Conservation (phyloP, 1,139 yeast species). For the Zygosaccharomyces sapae region DNA sequence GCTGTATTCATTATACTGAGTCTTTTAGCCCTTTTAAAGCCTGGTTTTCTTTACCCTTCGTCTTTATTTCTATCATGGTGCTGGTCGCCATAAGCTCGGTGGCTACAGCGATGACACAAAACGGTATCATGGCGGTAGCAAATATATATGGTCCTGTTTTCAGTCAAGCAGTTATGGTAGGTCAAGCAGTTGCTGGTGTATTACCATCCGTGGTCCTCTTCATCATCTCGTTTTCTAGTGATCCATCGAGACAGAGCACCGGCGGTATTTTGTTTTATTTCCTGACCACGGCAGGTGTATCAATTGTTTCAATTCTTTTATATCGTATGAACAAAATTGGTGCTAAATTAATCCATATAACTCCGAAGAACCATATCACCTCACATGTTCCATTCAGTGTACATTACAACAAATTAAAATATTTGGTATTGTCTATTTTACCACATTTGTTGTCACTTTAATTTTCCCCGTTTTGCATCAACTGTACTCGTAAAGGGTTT, state of each 20-base stretch:
- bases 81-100: slow-evolving; percentile 58
- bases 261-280: slow-evolving; percentile 60
- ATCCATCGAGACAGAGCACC: slow-evolving; percentile 38
- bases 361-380: neutral
- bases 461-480: slow-evolving; percentile 87
- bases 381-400: slow-evolving; percentile 35
- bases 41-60: slow-evolving; percentile 40
- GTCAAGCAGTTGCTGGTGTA: slow-evolving; percentile 92
- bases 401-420: slow-evolving; percentile 56
- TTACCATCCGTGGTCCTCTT: slow-evolving; percentile 78
- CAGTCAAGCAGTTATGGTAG: slow-evolving; percentile 88
- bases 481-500: slow-evolving; percentile 45
- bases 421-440: slow-evolving; percentile 63
- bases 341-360: slow-evolving; percentile 9
- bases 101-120: slow-evolving; percentile 75
- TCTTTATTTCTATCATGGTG: slow-evolving; percentile 54
- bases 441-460: slow-evolving; percentile 72
- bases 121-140: slow-evolving; percentile 85
- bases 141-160: slow-evolving; percentile 69
- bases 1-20: slow-evolving; percentile 49
- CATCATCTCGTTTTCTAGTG: slow-evolving; percentile 47
- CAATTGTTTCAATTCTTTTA: slow-evolving; percentile 45
- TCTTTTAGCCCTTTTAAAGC: slow-evolving; percentile 35
- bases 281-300: slow-evolving; percentile 62
- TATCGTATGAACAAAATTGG: slow-evolving; percentile 29